These are phyloP conservation scores for Fusarium algeriense DNA, from an alignment of 2,329 filamentous ascomycete species.

Conservation along the genomic window DNA sequence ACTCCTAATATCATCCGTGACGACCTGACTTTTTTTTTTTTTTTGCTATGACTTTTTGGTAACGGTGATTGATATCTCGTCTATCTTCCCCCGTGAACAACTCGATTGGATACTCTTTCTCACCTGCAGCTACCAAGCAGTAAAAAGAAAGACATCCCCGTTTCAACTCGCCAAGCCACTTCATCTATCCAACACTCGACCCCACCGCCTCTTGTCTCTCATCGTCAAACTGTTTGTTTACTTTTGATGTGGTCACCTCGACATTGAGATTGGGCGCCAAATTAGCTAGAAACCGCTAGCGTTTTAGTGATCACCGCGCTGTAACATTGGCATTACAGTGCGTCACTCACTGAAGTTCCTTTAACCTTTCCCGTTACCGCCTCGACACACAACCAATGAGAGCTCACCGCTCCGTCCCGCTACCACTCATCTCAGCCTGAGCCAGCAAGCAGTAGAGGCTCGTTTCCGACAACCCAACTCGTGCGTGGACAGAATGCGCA, in stretches of 20 bases:
- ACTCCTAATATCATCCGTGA: conserved; percentile 24
- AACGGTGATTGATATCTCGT: conserved; percentile 17
- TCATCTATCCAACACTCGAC: conserved; percentile 24
- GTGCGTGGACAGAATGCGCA: conserved; percentile 45
- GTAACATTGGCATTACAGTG: conserved; percentile 4
- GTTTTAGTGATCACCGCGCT: conserved; percentile 29
- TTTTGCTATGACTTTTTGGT: neutral
- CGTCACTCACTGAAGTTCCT: conserved; percentile 28
- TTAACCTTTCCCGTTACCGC: conserved; percentile 35
- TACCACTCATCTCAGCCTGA: conserved; percentile 34
- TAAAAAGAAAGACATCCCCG: conserved; percentile 16
- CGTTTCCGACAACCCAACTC: conserved; percentile 28
- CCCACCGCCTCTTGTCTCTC: conserved; percentile 33
- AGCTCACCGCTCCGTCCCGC: conserved; percentile 25
- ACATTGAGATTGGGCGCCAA: conserved; percentile 24
- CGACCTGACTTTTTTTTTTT: conserved; percentile 14
- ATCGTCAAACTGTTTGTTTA: conserved; percentile 32
- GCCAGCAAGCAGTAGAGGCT: conserved; percentile 27
- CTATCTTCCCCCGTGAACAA: conserved; percentile 4
- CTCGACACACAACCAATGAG: conserved; percentile 38
- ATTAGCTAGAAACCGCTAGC: conserved; percentile 28
- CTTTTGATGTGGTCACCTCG: conserved; percentile 30
- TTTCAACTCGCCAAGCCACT: conserved; percentile 20
- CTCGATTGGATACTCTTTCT: conserved; percentile 1
- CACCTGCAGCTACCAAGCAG: conserved; percentile 17